These are phyloP conservation scores for Xylariaceae sp. DNA, from an alignment of 2,329 filamentous ascomycete genomes.

Conservation along the genomic window DNA sequence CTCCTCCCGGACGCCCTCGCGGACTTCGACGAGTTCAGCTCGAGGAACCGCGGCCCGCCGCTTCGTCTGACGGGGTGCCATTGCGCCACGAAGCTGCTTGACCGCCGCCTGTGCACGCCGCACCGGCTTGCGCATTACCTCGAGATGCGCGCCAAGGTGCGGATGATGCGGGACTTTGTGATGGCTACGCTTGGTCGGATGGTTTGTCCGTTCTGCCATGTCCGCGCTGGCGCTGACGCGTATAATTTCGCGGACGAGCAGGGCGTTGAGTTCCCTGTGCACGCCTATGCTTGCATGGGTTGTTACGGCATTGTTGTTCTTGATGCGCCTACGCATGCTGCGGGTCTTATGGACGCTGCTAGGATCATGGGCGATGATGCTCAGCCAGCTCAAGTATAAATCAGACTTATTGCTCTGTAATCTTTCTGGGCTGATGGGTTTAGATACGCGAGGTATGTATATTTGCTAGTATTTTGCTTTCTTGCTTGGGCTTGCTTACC, in stretches of 20 bases:
- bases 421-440: too few relatives aligned
- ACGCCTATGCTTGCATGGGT: slow-evolving; percentile 35
- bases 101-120: slow-evolving; percentile 33
- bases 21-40: background rate
- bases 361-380: too few relatives aligned
- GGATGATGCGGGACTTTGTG: slow-evolving; percentile 30
- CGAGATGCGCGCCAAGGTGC: slow-evolving; percentile 23
- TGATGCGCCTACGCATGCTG: background rate
- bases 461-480: too few relatives aligned
- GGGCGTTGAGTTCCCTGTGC: slow-evolving; percentile 4
- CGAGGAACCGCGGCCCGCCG: slow-evolving; percentile 1
- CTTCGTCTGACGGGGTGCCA: slow-evolving; percentile 36
- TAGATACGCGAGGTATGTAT: too few relatives aligned
- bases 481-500: too few relatives aligned
- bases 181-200: slow-evolving; percentile 22
- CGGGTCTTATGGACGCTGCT: background rate
- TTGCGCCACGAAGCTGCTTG: slow-evolving; percentile 37
- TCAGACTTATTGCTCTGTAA: too few relatives aligned
- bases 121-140: slow-evolving; percentile 35
- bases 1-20: background rate
- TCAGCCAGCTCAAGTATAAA: too few relatives aligned
- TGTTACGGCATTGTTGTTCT: slow-evolving; percentile 30
- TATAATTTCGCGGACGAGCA: slow-evolving; percentile 10
- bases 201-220: slow-evolving; percentile 34
- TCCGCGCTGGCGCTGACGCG: slow-evolving; percentile 13